Evolutionary conservation across 179 eudicot genomes (phyloP).

Genomic region (Carnegiea gigantea): DNA sequence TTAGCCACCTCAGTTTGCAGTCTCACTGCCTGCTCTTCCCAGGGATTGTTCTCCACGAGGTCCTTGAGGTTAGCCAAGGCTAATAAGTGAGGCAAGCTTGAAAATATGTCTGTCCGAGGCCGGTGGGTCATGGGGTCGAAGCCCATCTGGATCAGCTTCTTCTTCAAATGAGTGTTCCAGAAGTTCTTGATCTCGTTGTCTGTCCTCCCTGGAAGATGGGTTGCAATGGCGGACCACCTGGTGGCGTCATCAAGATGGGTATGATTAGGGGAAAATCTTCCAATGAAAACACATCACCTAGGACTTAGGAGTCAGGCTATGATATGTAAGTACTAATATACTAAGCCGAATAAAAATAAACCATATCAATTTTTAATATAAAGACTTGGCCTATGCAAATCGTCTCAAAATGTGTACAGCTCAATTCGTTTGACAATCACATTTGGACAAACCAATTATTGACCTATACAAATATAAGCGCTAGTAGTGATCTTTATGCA

Average conservation of each 20-base stretch:
- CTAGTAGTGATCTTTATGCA: no score
- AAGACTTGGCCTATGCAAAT: no score
- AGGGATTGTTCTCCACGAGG: slow-evolving; percentile 54
- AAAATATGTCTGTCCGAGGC: slow-evolving; percentile 80
- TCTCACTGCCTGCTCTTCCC: slow-evolving; percentile 73
- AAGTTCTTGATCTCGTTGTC: slow-evolving; percentile 90
- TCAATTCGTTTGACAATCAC: no score
- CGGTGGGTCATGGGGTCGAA: slow-evolving; percentile 91
- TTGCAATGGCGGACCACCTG: slow-evolving; percentile 92
- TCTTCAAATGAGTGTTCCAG: slow-evolving; percentile 94
- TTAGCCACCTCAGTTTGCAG: slow-evolving; percentile 73
- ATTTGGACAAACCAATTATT: no score
- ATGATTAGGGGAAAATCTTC: no score
- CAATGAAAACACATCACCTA: background rate
- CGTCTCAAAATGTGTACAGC: no score
- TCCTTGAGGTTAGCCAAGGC: slow-evolving; percentile 79
- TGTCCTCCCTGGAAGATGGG: slow-evolving; percentile 79
- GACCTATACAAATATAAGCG: no score
- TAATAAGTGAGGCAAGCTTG: slow-evolving; percentile 79
- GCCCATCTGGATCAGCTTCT: slow-evolving; percentile 87
- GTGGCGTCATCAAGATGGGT: background rate
- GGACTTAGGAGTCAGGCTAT: background rate
- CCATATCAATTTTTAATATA: no score
- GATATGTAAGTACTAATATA: background rate
- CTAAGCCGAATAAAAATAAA: no score